Conservation (phyloP, 805 yeast species). For the Myxozyma geophila region DNA sequence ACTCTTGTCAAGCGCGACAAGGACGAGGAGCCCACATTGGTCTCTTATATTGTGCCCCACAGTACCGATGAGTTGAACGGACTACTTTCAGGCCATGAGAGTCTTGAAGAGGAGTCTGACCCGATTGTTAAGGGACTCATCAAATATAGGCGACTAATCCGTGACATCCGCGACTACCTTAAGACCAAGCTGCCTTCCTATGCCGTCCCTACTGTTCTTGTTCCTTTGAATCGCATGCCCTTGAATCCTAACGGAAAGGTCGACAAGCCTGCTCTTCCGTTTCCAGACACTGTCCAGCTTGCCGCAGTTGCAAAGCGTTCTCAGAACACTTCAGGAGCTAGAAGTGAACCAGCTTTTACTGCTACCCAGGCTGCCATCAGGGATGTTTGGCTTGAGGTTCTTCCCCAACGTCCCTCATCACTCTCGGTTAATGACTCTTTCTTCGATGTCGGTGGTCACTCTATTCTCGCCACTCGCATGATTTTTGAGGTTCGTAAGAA, state of each 20-base stretch:
- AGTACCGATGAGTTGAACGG: conserved; percentile 51
- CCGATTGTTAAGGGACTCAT: conserved; percentile 80
- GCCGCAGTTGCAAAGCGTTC: conserved; percentile 68
- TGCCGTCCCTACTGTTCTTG: conserved; percentile 90
- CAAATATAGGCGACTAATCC: conserved; percentile 72
- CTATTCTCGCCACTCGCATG: conserved; percentile 95
- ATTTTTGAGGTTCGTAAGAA: conserved; percentile 86
- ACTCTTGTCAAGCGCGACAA: conserved; percentile 91
- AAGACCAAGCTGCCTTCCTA: conserved; percentile 89
- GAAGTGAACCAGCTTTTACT: conserved; percentile 58
- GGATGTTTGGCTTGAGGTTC: conserved; percentile 81
- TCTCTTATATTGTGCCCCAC: conserved; percentile 87
- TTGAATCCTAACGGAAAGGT: conserved; percentile 98
- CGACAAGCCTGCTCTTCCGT: conserved; percentile 95
- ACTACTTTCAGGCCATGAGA: conserved; percentile 48
- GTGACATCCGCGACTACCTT: conserved; percentile 78
- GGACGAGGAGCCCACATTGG: conserved; percentile 88
- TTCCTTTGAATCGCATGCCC: conserved; percentile 84
- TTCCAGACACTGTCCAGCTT: conserved; percentile 88
- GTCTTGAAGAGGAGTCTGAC: conserved; percentile 50
- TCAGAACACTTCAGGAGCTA: conserved; percentile 45
- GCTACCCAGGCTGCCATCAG: conserved; percentile 68
- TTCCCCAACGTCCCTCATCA: conserved; percentile 83
- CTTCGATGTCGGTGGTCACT: conserved; percentile 98
- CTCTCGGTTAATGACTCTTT: conserved; percentile 82